phyloP scores from a whole-genome alignment of 345 rosid genomes.

The Populus simonii region DNA sequence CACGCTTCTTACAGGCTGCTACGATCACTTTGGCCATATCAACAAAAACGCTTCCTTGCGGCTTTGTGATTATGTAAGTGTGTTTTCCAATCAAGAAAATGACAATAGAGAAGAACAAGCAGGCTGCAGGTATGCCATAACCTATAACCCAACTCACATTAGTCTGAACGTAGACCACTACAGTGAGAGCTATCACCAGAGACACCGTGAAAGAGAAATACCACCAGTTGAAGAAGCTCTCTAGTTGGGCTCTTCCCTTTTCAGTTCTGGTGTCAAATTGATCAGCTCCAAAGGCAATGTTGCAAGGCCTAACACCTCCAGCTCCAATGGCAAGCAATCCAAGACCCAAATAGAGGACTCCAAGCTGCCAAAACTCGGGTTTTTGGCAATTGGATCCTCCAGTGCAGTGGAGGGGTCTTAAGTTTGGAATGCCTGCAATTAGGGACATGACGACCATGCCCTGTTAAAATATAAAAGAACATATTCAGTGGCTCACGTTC shows the following conservation, averaged over 20 bases:
- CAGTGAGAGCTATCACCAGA: constrained; percentile 52
- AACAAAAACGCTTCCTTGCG: constrained; percentile 53
- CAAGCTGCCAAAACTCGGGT: constrained; percentile 50
- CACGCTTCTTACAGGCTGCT: constrained; percentile 47
- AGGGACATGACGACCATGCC: constrained; percentile 61
- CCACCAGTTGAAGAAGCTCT: constrained; percentile 83
- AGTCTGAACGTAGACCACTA: constrained; percentile 62
- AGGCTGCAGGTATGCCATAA: constrained; percentile 56
- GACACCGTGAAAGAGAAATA: constrained; percentile 67
- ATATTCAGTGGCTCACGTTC: background rate
- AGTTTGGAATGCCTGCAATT: constrained; percentile 38
- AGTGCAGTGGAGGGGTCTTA: constrained; percentile 47
- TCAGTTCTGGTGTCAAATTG: constrained; percentile 55
- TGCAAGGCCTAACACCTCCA: constrained; percentile 69
- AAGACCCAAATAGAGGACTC: constrained; percentile 41
- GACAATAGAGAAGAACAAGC: constrained; percentile 44
- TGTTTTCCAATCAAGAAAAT: constrained; percentile 53
- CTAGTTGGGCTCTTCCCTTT: constrained; percentile 50
- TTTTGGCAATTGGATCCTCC: constrained; percentile 28
- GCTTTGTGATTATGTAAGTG: constrained; percentile 44
- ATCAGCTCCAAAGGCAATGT: constrained; percentile 82
- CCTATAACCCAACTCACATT: constrained; percentile 68
- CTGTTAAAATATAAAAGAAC: constrained; percentile 19
- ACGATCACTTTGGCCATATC: constrained; percentile 49
- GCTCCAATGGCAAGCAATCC: constrained; percentile 60